These are phyloP conservation scores for Podochytrium sp. DNA, from an alignment of 192 early-diverging fungal genomes.

Conservation along the genomic window DNA sequence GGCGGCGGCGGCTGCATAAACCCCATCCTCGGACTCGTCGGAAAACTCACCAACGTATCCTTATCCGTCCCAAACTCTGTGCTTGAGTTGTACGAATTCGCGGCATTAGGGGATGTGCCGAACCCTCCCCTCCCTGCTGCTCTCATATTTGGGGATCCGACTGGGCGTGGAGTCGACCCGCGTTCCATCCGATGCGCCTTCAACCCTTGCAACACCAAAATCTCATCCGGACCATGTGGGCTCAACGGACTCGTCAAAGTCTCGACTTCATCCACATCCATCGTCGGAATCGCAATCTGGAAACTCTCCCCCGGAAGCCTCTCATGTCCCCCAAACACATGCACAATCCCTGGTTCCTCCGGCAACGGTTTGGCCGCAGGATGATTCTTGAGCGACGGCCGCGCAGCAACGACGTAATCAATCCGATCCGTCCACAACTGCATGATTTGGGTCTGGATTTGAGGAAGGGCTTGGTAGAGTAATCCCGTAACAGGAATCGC, in stretches of 20 bases:
- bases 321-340: constrained; percentile 26
- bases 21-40: constrained; percentile 15
- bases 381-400: constrained; percentile 31
- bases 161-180: no score
- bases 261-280: constrained; percentile 25
- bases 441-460: constrained; percentile 35
- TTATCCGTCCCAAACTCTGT: constrained; percentile 8
- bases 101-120: no score
- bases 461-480: constrained; percentile 36
- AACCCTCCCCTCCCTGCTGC: no score
- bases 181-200: constrained; percentile 22
- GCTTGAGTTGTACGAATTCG: background rate
- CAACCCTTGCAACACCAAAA: constrained; percentile 24
- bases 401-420: constrained; percentile 39
- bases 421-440: constrained; percentile 43
- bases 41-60: background rate
- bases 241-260: background rate
- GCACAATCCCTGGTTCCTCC: constrained; percentile 18
- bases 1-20: constrained; percentile 13
- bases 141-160: no score
- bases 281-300: background rate
- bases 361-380: constrained; percentile 1
- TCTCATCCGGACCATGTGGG: constrained; percentile 17
- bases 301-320: background rate
- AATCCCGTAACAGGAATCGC: constrained; percentile 37